A percentile compares a stretch with the other conserved stretches of the same genome.
These are phyloP conservation scores for Phialophora macrospora DNA, from an alignment of 2,329 filamentous ascomycete species.

Conservation along the genomic window DNA sequence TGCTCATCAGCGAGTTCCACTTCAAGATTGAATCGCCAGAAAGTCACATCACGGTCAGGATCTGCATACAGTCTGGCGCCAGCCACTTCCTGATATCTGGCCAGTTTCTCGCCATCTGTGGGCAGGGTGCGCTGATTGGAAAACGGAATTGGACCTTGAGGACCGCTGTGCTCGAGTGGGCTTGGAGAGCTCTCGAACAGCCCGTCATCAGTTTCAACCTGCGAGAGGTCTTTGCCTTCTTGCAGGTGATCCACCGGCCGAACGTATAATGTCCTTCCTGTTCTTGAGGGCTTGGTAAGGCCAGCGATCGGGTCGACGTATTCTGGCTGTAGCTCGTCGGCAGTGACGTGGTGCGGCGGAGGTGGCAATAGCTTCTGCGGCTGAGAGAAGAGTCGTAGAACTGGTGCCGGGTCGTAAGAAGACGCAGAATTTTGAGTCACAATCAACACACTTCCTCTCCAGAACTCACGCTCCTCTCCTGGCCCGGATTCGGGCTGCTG, in stretches of 20 bases:
- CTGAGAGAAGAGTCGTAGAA: slow-evolving; percentile 82
- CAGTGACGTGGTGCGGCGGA: slow-evolving; percentile 71
- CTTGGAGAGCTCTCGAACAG: slow-evolving; percentile 72
- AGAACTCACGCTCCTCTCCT: slow-evolving; percentile 71
- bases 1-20: slow-evolving; percentile 79
- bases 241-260: slow-evolving; percentile 85
- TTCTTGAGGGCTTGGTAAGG: slow-evolving; percentile 80
- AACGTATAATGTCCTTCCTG: slow-evolving; percentile 85
- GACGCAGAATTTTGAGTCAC: slow-evolving; percentile 86
- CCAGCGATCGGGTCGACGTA: slow-evolving; percentile 90
- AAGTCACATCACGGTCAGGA: slow-evolving; percentile 82
- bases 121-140: slow-evolving; percentile 52
- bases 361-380: slow-evolving; percentile 80
- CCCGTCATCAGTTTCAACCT: slow-evolving; percentile 77
- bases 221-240: slow-evolving; percentile 77
- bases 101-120: slow-evolving; percentile 76
- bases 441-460: slow-evolving; percentile 95
- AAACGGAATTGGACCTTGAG: slow-evolving; percentile 46
- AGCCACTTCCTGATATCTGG: slow-evolving; percentile 80
- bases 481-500: slow-evolving; percentile 43
- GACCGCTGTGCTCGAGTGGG: slow-evolving; percentile 48
- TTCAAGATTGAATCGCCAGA: slow-evolving; percentile 97
- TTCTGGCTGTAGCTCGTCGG: slow-evolving; percentile 70
- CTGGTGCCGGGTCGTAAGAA: slow-evolving; percentile 77
- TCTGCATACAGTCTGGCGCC: slow-evolving; percentile 84